Conservation (phyloP, 176 grass and related monocot species). For the Triticum timopheevii region DNA sequence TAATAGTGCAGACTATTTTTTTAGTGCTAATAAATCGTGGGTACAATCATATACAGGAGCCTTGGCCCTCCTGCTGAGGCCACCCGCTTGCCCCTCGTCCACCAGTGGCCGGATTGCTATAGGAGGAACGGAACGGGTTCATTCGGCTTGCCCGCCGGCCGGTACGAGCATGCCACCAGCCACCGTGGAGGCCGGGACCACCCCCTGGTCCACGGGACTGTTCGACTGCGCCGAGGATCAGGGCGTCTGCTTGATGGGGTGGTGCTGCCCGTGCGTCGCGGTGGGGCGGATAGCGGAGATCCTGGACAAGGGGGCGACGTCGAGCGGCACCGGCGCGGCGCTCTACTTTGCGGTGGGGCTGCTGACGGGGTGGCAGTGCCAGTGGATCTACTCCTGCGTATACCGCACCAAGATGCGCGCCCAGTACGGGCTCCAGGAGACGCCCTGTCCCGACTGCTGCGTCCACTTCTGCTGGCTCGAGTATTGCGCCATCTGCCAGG, state of each 20-base stretch:
- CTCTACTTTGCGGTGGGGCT: fast-evolving
- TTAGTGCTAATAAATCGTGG: neutral
- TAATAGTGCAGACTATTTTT: neutral
- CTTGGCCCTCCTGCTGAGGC: neutral
- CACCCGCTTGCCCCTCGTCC: neutral
- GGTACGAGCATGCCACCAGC: neutral
- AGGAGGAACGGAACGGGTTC: neutral
- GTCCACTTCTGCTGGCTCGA: neutral
- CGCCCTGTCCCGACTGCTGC: neutral
- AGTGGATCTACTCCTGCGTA: neutral
- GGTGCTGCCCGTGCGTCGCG: neutral
- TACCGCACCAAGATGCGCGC: conserved; percentile 7
- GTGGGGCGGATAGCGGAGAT: neutral
- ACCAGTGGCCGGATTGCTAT: neutral
- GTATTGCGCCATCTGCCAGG: neutral
- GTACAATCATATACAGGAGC: too few relatives aligned
- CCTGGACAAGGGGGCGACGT: neutral
- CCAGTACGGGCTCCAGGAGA: neutral
- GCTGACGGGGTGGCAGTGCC: neutral
- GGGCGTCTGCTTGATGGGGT: neutral
- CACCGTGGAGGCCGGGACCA: neutral
- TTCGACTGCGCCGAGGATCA: neutral
- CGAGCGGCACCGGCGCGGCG: neutral
- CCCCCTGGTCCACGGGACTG: neutral
- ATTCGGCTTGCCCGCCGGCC: neutral